A percentile compares a stretch with the other conserved stretches of the same genome.
phyloP scores from a whole-genome alignment of 257 asterid species.

The Mitragyna speciosa region DNA sequence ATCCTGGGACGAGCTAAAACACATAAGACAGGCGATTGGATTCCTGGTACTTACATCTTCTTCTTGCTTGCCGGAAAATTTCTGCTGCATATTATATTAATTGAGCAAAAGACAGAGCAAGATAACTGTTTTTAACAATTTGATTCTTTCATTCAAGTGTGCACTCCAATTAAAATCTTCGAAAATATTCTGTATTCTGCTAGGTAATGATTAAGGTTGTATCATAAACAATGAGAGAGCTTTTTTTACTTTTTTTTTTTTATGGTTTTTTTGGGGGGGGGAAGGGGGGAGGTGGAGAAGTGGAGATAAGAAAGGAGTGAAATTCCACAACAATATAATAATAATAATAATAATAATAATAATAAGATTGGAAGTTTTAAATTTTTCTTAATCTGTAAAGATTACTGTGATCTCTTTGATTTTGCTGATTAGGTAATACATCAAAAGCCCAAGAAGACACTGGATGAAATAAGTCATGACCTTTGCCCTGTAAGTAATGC shows the following conservation, averaged over 20 bases:
- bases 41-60: slow-evolving; percentile 64
- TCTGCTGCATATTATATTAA: slow-evolving; percentile 1
- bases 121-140: neutral
- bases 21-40: slow-evolving; percentile 98
- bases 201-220: neutral
- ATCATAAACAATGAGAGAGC: neutral
- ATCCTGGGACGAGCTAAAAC: slow-evolving; percentile 99
- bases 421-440: slow-evolving; percentile 75
- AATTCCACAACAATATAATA: neutral
- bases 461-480: slow-evolving; percentile 96
- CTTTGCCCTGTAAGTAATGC: slow-evolving; percentile 82
- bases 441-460: slow-evolving; percentile 94
- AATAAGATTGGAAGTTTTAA: neutral
- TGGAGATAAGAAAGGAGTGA: neutral
- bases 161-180: neutral
- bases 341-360: neutral
- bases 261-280: neutral
- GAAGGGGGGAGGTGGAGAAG: neutral
- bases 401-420: slow-evolving; percentile 17
- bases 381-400: neutral
- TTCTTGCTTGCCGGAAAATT: slow-evolving; percentile 20
- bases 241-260: neutral
- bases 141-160: neutral
- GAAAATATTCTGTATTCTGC: neutral
- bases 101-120: neutral